Evolutionary conservation across 2,329 filamentous ascomycete species (phyloP).

Genomic region (Penicillium italicum): DNA sequence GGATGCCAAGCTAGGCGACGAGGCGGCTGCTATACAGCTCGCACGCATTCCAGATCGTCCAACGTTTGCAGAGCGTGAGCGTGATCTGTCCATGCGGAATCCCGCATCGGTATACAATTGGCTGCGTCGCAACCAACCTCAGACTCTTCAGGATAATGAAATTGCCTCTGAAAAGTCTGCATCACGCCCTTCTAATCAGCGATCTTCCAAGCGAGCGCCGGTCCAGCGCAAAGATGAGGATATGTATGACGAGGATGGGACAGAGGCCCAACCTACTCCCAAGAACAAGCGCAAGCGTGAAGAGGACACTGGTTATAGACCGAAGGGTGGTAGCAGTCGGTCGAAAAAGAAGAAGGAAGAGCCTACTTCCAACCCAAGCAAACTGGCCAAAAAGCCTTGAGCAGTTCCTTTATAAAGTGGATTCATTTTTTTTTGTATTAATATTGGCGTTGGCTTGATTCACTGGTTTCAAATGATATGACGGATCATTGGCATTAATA

Average conservation of each 20-base stretch:
- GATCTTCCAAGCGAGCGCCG: slow-evolving; percentile 42
- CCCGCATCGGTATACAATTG: slow-evolving; percentile 94
- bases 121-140: slow-evolving; percentile 79
- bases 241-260: slow-evolving; percentile 43
- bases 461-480: not conserved
- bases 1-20: slow-evolving; percentile 41
- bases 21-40: slow-evolving; percentile 53
- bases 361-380: slow-evolving; percentile 30
- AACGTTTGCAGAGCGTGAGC: slow-evolving; percentile 51
- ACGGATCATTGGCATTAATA: not conserved
- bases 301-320: slow-evolving; percentile 46
- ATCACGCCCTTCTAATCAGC: slow-evolving; percentile 39
- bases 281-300: slow-evolving; percentile 49
- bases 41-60: slow-evolving; percentile 36
- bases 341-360: slow-evolving; percentile 44
- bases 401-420: not conserved
- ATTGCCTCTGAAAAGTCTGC: slow-evolving; percentile 42
- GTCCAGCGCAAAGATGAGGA: slow-evolving; percentile 42
- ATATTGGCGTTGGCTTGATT: slow-evolving; percentile 10
- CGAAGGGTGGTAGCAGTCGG: slow-evolving; percentile 45
- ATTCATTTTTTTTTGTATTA: slow-evolving; percentile 13
- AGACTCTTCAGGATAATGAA: slow-evolving; percentile 74
- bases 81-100: slow-evolving; percentile 63
- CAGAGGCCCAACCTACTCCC: slow-evolving; percentile 36
- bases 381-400: slow-evolving; percentile 32